Evolutionary conservation across 78 protist genomes (phyloP).

Genomic region (Dictyostelium intermedium): DNA sequence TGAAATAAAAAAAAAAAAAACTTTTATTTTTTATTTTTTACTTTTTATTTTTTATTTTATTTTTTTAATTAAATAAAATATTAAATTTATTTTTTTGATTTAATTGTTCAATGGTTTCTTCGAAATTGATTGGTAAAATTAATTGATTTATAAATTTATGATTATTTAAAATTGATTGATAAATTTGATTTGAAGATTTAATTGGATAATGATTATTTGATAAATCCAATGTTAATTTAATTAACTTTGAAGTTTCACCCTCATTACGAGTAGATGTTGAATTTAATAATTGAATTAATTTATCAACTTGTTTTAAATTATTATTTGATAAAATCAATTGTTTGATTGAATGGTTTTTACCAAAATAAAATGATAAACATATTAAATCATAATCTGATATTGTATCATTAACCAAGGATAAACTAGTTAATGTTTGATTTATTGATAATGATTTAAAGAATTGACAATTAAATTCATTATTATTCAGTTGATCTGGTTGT

Average conservation of each 20-base stretch:
- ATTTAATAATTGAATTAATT: neutral
- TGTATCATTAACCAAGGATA: neutral
- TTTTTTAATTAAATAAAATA: neutral
- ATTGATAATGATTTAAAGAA: constrained; percentile 5
- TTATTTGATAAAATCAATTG: neutral
- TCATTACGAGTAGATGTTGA: neutral
- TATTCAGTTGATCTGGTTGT: neutral
- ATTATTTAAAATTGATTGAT: neutral
- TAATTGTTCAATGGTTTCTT: neutral
- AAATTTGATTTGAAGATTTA: neutral
- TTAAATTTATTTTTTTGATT: neutral
- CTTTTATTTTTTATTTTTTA: neutral
- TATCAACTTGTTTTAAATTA: neutral
- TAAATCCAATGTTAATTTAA: neutral
- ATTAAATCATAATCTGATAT: neutral
- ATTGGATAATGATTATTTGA: neutral
- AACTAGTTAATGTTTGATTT: neutral
- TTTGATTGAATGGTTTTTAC: neutral
- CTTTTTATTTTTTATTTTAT: neutral
- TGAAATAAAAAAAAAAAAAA: neutral
- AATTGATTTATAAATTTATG: neutral
- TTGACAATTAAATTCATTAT: neutral
- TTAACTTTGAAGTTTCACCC: neutral
- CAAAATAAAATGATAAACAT: neutral
- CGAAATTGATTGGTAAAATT: neutral